phyloP scores from a whole-genome alignment of 2,329 filamentous ascomycete genomes.

The Phoma herbarum region DNA sequence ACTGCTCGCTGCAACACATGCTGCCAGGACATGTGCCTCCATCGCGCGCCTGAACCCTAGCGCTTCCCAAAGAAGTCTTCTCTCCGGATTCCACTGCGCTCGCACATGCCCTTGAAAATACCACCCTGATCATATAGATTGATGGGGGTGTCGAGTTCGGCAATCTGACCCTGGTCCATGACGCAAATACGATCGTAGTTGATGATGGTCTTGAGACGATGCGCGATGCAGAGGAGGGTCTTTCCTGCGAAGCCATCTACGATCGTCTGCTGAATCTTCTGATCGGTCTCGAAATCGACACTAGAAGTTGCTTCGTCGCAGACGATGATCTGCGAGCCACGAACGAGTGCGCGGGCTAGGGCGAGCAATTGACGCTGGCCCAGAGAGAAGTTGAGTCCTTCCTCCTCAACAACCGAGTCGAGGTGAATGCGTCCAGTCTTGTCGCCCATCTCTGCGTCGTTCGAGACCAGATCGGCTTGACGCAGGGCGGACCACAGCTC shows the following conservation, averaged over 20 bases:
- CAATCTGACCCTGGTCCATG: constrained; percentile 89
- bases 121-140: constrained; percentile 76
- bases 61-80: constrained; percentile 56
- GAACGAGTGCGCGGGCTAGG: constrained; percentile 86
- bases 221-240: constrained; percentile 91
- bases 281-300: constrained; percentile 88
- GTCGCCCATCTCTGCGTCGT: constrained; percentile 57
- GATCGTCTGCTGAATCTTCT: constrained; percentile 84
- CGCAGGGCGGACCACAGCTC: constrained; percentile 80
- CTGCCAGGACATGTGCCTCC: constrained; percentile 3
- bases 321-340: constrained; percentile 88
- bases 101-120: constrained; percentile 91
- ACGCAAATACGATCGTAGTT: constrained; percentile 96
- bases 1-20: neutral
- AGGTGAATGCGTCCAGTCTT: constrained; percentile 74
- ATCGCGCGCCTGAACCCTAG: constrained; percentile 10
- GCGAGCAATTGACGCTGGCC: constrained; percentile 88
- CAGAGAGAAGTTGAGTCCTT: constrained; percentile 96
- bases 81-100: constrained; percentile 76
- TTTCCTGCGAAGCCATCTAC: constrained; percentile 83
- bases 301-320: constrained; percentile 95
- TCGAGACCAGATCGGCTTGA: constrained; percentile 74
- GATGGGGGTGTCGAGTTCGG: constrained; percentile 82
- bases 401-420: constrained; percentile 87
- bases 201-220: constrained; percentile 90